These are phyloP conservation scores for Tolypocladium ophioglossoides DNA, from an alignment of 2,329 filamentous ascomycete genomes.

Conservation along the genomic window DNA sequence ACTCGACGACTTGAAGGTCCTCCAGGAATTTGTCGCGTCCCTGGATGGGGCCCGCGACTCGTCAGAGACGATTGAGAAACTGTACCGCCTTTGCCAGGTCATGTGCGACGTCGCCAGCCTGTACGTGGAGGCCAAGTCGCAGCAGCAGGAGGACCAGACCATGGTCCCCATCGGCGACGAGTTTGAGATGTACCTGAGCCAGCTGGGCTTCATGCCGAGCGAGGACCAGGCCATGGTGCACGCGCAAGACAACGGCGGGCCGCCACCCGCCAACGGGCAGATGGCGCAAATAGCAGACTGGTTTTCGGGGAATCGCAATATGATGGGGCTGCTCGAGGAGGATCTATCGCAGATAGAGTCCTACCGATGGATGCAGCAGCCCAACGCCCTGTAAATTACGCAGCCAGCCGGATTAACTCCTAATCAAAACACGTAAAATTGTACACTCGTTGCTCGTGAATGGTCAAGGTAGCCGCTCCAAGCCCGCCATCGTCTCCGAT, in stretches of 20 bases:
- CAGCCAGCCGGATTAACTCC: neutral
- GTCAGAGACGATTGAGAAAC: slow-evolving; percentile 48
- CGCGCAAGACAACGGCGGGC: slow-evolving; percentile 8
- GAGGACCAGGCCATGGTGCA: slow-evolving; percentile 19
- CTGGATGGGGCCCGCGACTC: slow-evolving; percentile 38
- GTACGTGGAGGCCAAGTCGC: slow-evolving; percentile 50
- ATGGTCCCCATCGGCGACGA: slow-evolving; percentile 43
- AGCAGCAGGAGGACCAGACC: slow-evolving; percentile 33
- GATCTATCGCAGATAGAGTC: slow-evolving; percentile 38
- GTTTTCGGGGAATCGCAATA: slow-evolving; percentile 55
- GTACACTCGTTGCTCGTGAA: neutral
- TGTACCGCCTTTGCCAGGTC: slow-evolving; percentile 51
- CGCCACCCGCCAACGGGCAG: slow-evolving; percentile 16
- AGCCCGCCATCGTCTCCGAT: neutral
- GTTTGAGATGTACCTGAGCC: slow-evolving; percentile 55
- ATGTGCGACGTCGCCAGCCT: slow-evolving; percentile 50
- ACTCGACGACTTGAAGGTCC: slow-evolving; percentile 39
- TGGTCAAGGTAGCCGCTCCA: too few relatives aligned
- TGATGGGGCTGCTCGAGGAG: slow-evolving; percentile 55
- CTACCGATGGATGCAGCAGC: slow-evolving; percentile 21
- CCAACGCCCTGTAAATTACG: neutral
- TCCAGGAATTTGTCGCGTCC: slow-evolving; percentile 46
- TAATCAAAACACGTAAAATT: neutral
- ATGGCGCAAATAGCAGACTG: slow-evolving; percentile 48
- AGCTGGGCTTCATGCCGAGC: slow-evolving; percentile 47